phyloP scores from a whole-genome alignment of 1,139 yeast species.

The Yamadazyma mexicana region DNA sequence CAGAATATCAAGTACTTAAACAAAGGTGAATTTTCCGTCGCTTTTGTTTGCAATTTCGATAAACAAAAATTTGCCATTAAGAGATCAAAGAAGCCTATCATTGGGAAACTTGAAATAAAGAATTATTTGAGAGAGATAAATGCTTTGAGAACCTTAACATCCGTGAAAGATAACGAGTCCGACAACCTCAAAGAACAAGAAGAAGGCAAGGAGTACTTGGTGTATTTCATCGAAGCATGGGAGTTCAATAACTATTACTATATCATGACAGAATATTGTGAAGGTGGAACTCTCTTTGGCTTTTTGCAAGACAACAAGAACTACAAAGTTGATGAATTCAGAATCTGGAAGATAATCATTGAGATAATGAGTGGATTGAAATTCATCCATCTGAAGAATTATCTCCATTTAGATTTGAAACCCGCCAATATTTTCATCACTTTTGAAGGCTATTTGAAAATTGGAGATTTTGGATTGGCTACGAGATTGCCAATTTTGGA shows the following conservation, averaged over 20 bases:
- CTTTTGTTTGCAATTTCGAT: constrained; percentile 72
- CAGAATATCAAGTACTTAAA: constrained; percentile 70
- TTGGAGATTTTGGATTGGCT: constrained; percentile 75
- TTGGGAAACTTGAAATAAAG: constrained; percentile 42
- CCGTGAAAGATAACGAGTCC: constrained; percentile 40
- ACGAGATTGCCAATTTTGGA: constrained; percentile 55
- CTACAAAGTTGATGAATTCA: constrained; percentile 91
- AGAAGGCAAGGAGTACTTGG: constrained; percentile 74
- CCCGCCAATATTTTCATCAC: constrained; percentile 95
- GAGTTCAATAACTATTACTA: constrained; percentile 72
- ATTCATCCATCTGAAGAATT: constrained; percentile 75
- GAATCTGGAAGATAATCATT: constrained; percentile 93
- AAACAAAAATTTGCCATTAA: constrained; percentile 80
- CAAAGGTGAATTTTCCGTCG: constrained; percentile 85
- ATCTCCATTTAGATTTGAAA: constrained; percentile 83
- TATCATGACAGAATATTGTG: constrained; percentile 94
- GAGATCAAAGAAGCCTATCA: constrained; percentile 59
- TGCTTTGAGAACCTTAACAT: constrained; percentile 42
- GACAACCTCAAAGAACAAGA: constrained; percentile 56
- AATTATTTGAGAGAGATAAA: constrained; percentile 43
- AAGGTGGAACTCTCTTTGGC: constrained; percentile 84
- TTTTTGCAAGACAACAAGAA: constrained; percentile 70
- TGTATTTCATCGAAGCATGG: constrained; percentile 86
- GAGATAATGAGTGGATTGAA: constrained; percentile 78
- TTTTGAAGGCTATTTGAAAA: constrained; percentile 87